Evolutionary conservation across 208 protist genomes (phyloP).

Genomic region (Phytomonas serpens): DNA sequence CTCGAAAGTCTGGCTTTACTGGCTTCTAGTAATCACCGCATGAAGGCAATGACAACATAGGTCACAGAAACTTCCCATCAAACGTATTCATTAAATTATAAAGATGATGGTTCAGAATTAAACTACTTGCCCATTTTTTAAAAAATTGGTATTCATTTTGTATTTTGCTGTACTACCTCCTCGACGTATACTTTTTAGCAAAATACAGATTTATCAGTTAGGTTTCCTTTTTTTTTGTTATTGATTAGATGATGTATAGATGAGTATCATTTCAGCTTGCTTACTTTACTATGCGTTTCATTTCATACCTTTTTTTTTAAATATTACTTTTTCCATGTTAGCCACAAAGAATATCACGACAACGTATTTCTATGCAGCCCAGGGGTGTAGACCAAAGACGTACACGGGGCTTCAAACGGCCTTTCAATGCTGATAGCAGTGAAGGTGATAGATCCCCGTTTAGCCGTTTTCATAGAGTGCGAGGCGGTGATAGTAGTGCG

Average conservation of each 20-base stretch:
- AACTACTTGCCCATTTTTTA: constrained; percentile 1
- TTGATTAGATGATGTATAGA: not conserved
- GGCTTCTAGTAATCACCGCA: not conserved
- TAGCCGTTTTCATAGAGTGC: constrained; percentile 6
- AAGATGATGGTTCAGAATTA: not conserved
- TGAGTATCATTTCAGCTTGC: not conserved
- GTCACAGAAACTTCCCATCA: not conserved
- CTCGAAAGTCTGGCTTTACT: not conserved
- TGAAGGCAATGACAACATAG: not conserved
- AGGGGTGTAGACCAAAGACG: not conserved
- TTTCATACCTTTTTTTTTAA: not conserved
- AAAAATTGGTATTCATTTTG: not conserved
- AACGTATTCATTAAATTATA: not conserved
- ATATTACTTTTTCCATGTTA: not conserved
- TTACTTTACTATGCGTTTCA: not conserved
- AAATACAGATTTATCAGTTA: not conserved
- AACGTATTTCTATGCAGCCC: not conserved
- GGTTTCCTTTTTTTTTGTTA: not conserved
- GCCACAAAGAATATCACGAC: not conserved
- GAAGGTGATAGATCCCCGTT: not conserved
- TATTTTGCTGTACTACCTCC: not conserved
- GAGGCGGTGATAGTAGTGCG: constrained; percentile 9
- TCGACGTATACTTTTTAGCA: not conserved
- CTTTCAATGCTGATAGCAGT: constrained; percentile 14
- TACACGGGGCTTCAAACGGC: constrained; percentile 21